Evolutionary conservation across 2,329 filamentous ascomycete species (phyloP), one percentile per base, ranked within the genome.

Genomic region (Paracorniculantispora psalliotae): DNA sequence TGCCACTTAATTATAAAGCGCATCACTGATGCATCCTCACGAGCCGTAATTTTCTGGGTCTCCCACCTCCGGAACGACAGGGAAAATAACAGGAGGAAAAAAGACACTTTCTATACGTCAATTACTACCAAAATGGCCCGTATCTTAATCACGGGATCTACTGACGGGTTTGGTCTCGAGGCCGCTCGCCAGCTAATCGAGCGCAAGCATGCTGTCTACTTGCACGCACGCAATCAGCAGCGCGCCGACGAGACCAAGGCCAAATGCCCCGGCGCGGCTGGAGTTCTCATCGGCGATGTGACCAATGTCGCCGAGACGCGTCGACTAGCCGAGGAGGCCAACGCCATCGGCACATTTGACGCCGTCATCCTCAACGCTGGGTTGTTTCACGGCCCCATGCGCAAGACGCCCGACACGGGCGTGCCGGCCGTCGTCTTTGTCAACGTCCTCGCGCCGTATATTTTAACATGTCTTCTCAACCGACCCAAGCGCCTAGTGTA

Each of bases 61-160:
- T 37, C 33, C n/a, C n/a, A n/a, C n/a, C n/a, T n/a, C n/a, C n/a
- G n/a, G n/a, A n/a, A n/a, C n/a, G n/a, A n/a, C n/a, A n/a, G n/a
- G n/a, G n/a, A n/a, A n/a, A n/a, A n/a, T n/a, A n/a, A n/a, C n/a
- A n/a, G n/a, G n/a, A n/a, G n/a, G n/a, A n/a, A n/a, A n/a, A n/a
- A n/a, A n/a, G n/a, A n/a, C n/a, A n/a, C n/a, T n/a, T n/a, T n/a
- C n/a, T n/a, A n/a, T n/a, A n/a, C n/a, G n/a, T n/a, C n/a, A n/a
- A n/a, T n/a, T n/a, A n/a, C n/a, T n/a, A n/a, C n/a, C n/a, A 37
- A 37, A 39, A 66, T 67, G 65, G 64, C 56, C 21, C 65, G 64
- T 21, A 63, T 67, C 46, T 63, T 67, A 47, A 66, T 67, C 33
- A 67, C 65, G 3, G 65, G 65, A 6, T 66, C 65, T 26, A 62